Evolutionary conservation across 148 eudicot species (phyloP), one percentile per base, ranked within the genome.

Genomic region (Bassia scoparia): DNA sequence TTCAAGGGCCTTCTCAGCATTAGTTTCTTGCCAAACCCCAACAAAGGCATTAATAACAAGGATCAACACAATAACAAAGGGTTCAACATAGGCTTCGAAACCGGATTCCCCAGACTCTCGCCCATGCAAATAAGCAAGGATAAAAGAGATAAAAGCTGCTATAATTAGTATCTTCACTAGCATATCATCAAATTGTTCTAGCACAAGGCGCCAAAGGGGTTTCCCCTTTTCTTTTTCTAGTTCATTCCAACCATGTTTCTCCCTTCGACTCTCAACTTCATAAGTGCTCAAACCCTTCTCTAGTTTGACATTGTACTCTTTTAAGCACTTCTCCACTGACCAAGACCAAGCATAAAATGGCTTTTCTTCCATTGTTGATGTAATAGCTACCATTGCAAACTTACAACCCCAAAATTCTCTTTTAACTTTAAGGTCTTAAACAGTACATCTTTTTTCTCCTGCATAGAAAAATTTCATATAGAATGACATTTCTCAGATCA

Each of bases 11-110:
- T 89, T 89, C 64, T 89, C 94, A 3, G 97, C 97, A 79, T 87
- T 91, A 56, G 83, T 86, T 75, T 91, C 97, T 86, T 91, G 97
- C 97, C 97, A 91, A 31, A 91, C 97, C 7, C 97, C 97, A 35
- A 91, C 91, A 59, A 87, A 79, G 52, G 94, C 97, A 80, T 91
- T 91, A 46, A 91, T 82, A 43, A 89, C 80, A 69, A 91, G 76
- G 54, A 91, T 87, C 77, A 84, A 72, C 37, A 91, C 80, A 66
- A 91, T 91, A 38, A 91, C 94, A 60, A 89, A 75, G 2, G 97
- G 94, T 71, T 91, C 97, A 67, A 89, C 89, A 79, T 87, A 91
- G 38, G 90, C 83, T 73, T 86, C 90, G 30, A 84, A 69, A 48
- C 89, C 89, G 2, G 83, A 76, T 18, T 81, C 84, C 34, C 85